Conservation (phyloP, 768 basidiomycete species). For the Macrolepiota fuliginosa region DNA sequence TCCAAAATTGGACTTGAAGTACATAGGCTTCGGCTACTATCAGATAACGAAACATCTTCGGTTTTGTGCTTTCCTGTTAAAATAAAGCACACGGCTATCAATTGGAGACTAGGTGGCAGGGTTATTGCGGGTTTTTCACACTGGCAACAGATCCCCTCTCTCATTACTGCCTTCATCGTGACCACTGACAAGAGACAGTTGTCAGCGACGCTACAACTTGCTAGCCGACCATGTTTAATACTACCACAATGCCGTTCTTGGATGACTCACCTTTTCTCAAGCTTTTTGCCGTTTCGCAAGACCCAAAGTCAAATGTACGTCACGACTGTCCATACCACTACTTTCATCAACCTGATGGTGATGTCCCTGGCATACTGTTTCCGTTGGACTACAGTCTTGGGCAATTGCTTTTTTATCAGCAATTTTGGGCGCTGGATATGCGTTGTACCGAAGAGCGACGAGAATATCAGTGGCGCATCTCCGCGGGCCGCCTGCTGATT, state of each 20-base stretch:
- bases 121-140: not conserved
- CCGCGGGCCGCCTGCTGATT: conserved; percentile 47
- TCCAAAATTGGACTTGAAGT: not conserved
- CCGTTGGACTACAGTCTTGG: conserved; percentile 10
- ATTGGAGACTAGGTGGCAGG: not conserved
- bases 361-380: not conserved
- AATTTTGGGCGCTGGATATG: conserved; percentile 22
- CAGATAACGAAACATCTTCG: not conserved
- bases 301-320: conserved; percentile 6
- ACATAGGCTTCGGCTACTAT: not conserved
- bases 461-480: conserved; percentile 43
- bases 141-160: not conserved
- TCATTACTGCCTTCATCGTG: not conserved
- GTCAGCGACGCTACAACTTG: not conserved
- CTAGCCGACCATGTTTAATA: not conserved
- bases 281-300: not conserved
- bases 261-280: not conserved
- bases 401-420: conserved; percentile 15
- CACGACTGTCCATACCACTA: not conserved
- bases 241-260: not conserved
- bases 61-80: not conserved
- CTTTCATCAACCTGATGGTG: not conserved
- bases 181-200: not conserved
- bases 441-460: conserved; percentile 31
- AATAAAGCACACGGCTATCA: not conserved